Base-by-base conservation (phyloP, 805 yeast genomes). In the Blastobotrys chiropterorum region DNA sequence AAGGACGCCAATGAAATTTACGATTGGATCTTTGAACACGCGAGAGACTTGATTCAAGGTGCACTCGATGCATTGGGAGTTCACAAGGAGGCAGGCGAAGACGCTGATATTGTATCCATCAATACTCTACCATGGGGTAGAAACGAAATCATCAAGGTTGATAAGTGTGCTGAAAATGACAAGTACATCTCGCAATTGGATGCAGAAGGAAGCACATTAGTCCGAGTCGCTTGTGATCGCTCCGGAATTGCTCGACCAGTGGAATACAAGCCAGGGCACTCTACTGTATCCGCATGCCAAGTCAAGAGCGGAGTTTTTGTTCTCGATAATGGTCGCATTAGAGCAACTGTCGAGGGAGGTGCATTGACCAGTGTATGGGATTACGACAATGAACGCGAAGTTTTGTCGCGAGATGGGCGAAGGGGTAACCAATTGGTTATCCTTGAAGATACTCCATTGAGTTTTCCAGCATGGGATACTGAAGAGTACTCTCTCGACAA, bases 401-500 rank as follows among this genome's bases (percentile, higher is more conserved):
- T 85, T 19, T 72, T 94, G 50, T 88, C 85, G 53, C 14, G 16
- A 5, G 69, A 76, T 1, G 71, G 74, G 20, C 72, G 70, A 49
- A 82, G 81, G 58, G 97, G 90, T 15, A 89, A 90, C 61, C 95
- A 86, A 66, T 82, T 81, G 57, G 81, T 89, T 1, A 64, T 94
- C 52, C 86, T 86, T 62, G 90, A 90, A 58, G 99, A 94, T 66
- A 86, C 88, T 56, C 99, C 99, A 7, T 73, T 88, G 62, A 83
- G 78, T 52, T 92, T 83, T 82, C 96, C 89, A 44, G 98, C 98
- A 1, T 92, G 99, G 99, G 99, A 92, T 66, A 92, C 98, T 0
- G 99, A 92, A 65, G 75, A 90, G 53, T 94, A 80, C 64, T 86
- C 96, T 0, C 77, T 88, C 52, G 88, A 85, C 60, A 89, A 85